A percentile compares a stretch with the other conserved stretches of the same genome.
Conservation (phyloP, 2,329 filamentous ascomycete species). For the Didymella pomorum region DNA sequence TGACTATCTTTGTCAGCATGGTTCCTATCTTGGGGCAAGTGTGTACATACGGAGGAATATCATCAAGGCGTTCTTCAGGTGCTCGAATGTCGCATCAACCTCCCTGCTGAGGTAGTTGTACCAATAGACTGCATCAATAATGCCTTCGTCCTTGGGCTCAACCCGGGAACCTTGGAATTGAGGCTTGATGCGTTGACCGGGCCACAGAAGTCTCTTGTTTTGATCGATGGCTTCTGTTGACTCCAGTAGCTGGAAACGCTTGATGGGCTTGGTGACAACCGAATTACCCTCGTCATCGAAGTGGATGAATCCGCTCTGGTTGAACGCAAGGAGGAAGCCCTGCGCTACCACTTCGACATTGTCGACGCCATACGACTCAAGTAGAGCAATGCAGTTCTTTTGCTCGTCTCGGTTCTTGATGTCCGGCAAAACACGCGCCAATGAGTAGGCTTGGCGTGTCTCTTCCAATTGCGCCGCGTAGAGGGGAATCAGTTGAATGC, state of each 20-base stretch:
- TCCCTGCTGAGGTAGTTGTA: constrained; percentile 74
- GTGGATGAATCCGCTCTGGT: constrained; percentile 39
- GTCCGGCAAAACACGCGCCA: constrained; percentile 79
- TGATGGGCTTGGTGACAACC: constrained; percentile 39
- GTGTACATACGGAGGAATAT: constrained; percentile 79
- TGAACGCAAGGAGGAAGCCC: constrained; percentile 62
- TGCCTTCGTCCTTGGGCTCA: constrained; percentile 70
- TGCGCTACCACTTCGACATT: constrained; percentile 75
- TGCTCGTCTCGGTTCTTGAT: constrained; percentile 72
- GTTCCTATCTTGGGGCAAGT: too few species aligned
- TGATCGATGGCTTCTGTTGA: constrained; percentile 50
- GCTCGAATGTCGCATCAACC: constrained; percentile 67
- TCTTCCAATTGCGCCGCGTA: constrained; percentile 82
- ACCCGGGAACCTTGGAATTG: constrained; percentile 69
- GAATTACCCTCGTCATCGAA: constrained; percentile 27
- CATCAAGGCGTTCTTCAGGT: constrained; percentile 78
- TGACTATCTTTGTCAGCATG: constrained; percentile 43
- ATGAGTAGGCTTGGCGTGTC: constrained; percentile 70
- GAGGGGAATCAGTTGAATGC: constrained; percentile 81
- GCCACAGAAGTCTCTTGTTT: constrained; percentile 54
- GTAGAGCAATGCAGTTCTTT: constrained; percentile 73
- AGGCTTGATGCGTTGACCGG: constrained; percentile 70
- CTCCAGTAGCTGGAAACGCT: constrained; percentile 59
- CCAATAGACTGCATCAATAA: constrained; percentile 87
- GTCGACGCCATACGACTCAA: constrained; percentile 78